phyloP scores from a whole-genome alignment of 768 basidiomycete genomes.

The Mycena capillaripes region DNA sequence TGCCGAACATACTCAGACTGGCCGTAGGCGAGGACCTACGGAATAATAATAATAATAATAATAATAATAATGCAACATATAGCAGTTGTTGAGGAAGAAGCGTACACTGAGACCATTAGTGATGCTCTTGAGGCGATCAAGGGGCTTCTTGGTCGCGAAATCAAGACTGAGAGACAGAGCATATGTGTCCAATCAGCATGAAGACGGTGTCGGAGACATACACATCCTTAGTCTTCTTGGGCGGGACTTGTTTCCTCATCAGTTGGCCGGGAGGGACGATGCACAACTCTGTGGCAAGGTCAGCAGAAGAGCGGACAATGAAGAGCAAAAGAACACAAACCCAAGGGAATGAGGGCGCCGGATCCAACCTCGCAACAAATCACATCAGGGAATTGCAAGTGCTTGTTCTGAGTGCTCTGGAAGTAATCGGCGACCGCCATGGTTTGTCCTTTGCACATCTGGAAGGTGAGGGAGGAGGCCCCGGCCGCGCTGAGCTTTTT shows the following conservation, averaged over 20 bases:
- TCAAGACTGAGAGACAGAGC: constrained; percentile 48
- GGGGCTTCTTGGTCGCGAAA: constrained; percentile 78
- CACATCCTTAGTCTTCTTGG: constrained; percentile 75
- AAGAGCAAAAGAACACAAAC: too few species aligned
- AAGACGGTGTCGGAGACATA: too few species aligned
- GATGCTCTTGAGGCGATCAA: constrained; percentile 70
- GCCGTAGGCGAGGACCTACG: constrained; percentile 78
- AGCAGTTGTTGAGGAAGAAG: background rate
- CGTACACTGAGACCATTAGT: constrained; percentile 65
- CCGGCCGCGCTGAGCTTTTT: constrained; percentile 61
- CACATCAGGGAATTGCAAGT: constrained; percentile 71
- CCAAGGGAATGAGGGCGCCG: constrained; percentile 60
- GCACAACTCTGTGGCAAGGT: too few species aligned
- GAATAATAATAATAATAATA: too few species aligned
- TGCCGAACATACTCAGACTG: constrained; percentile 82
- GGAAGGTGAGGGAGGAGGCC: constrained; percentile 59
- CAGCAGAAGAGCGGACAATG: too few species aligned
- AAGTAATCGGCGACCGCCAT: constrained; percentile 72
- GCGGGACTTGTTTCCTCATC: constrained; percentile 79
- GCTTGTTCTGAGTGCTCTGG: constrained; percentile 61
- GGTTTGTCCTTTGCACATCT: constrained; percentile 58
- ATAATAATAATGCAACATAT: background rate
- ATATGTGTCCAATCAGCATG: too few species aligned
- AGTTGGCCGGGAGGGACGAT: constrained; percentile 72
- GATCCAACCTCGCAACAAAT: constrained; percentile 68